A percentile compares a stretch with the other conserved stretches of the same genome.
These are phyloP conservation scores for Blastobotrys apis DNA, from an alignment of 1,139 yeast species.

Conservation along the genomic window DNA sequence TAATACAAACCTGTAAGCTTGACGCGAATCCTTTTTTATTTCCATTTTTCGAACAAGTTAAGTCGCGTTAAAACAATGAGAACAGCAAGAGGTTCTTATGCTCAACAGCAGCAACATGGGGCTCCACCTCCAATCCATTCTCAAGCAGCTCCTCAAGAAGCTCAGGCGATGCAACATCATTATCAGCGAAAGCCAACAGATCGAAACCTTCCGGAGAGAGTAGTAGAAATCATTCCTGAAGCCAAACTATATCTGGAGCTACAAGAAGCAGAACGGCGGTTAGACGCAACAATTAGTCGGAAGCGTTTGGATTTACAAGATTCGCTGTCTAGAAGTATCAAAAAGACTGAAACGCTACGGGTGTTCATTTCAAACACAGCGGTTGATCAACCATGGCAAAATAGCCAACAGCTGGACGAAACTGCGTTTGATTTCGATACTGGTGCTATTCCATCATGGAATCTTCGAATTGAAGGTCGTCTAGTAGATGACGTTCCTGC, in stretches of 20 bases:
- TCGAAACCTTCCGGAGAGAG: slow-evolving; percentile 55
- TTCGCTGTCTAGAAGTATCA: slow-evolving; percentile 42
- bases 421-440: slow-evolving; percentile 36
- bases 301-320: slow-evolving; percentile 86
- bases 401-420: slow-evolving; percentile 33
- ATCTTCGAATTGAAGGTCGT: slow-evolving; percentile 83
- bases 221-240: slow-evolving; percentile 67
- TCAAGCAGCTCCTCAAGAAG: slow-evolving; percentile 1
- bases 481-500: slow-evolving; percentile 43
- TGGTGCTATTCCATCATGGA: slow-evolving; percentile 58
- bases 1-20: no score
- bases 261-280: slow-evolving; percentile 68
- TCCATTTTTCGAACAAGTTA: no score
- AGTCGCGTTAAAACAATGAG: slow-evolving; percentile 2
- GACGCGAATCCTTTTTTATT: no score
- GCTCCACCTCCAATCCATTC: neutral
- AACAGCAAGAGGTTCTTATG: slow-evolving; percentile 1
- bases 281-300: slow-evolving; percentile 77
- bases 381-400: slow-evolving; percentile 91
- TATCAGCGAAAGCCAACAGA: slow-evolving; percentile 60
- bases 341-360: slow-evolving; percentile 57
- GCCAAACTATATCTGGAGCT: slow-evolving; percentile 65
- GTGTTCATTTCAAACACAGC: slow-evolving; percentile 78
- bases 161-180: slow-evolving; percentile 18
- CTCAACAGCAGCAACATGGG: slow-evolving; percentile 1